These are phyloP conservation scores for Peribolospora kevripleyi DNA, from an alignment of 768 basidiomycete genomes.

Conservation along the genomic window DNA sequence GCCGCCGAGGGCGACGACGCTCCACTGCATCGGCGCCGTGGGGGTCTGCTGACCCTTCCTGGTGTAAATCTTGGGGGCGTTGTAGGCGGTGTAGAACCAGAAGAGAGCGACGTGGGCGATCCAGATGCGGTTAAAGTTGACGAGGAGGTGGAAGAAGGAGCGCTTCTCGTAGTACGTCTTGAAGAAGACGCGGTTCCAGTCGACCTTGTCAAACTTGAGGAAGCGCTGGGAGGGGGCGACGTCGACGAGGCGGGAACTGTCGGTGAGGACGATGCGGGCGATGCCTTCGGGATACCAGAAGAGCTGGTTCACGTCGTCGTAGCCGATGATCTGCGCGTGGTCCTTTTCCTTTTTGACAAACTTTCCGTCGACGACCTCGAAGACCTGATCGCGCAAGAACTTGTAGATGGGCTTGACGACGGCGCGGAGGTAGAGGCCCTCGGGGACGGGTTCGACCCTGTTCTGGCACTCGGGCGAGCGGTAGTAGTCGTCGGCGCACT, in stretches of 20 bases:
- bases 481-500: constrained; percentile 98
- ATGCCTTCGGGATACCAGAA: constrained; percentile 99
- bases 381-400: constrained; percentile 92
- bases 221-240: constrained; percentile 74
- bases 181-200: constrained; percentile 92
- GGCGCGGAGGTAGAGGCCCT: constrained; percentile 75
- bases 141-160: constrained; percentile 81
- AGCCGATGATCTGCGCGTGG: constrained; percentile 84
- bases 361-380: constrained; percentile 84
- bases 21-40: constrained; percentile 65
- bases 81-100: constrained; percentile 90
- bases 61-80: constrained; percentile 62
- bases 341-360: constrained; percentile 82
- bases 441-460: constrained; percentile 69
- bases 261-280: constrained; percentile 59
- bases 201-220: constrained; percentile 88
- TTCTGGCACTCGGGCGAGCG: constrained; percentile 95
- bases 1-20: constrained; percentile 78
- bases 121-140: constrained; percentile 99
- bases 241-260: constrained; percentile 82
- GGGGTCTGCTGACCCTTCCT: constrained; percentile 27
- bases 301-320: constrained; percentile 94
- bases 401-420: constrained; percentile 85
- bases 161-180: constrained; percentile 98
- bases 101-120: constrained; percentile 85